Evolutionary conservation across 345 rosid species (phyloP), one percentile per base, ranked within the genome.

Genomic region (Noccaea caerulescens): DNA sequence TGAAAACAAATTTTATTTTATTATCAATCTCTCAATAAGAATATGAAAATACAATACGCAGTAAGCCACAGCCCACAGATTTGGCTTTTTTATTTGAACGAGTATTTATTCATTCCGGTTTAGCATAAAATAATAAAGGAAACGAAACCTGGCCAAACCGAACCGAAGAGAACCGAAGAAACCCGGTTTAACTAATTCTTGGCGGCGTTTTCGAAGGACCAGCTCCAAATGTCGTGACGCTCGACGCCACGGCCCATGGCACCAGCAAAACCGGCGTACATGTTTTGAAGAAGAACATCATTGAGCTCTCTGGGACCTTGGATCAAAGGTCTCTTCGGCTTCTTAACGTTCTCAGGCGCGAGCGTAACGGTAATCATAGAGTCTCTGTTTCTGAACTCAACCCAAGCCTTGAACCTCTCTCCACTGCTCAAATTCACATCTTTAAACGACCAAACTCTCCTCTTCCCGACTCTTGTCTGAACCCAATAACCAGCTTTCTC

Each of bases 161-260:
- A 62, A 37, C 47, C 42, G 6, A 10, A 36, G 30, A 25, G 1
- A 62, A 37, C 47, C 42, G 6, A 10, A 36, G 30, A 27, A 27
- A 27, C 30, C 50, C 44, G 51, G 70, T 18, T 61, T 37, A 75
- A 45, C 38, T 52, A 12, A 12, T 67, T 53, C 32, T 75, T 14
- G 51, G 74, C 74, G 3, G 13, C 68, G 23, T 76, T 76, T 44
- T 76, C 46, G 6, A 76, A 76, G 0, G 70, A 62, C 79, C 79
- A 76, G 70, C 70, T 76, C 79, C 79, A 76, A 10, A 76, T 38
- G 38, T 76, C 66, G 16, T 76, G 79, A 76, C 75, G 79, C 54
- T 76, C 74, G 46, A 25, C 46, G 38, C 47, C 66, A 54, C 75
- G 79, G 10, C 79, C 79, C 79, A 76, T 69, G 30, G 75, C 11